phyloP scores from a whole-genome alignment of 495 filamentous ascomycete genomes.

The Aspergillus kassunensis region DNA sequence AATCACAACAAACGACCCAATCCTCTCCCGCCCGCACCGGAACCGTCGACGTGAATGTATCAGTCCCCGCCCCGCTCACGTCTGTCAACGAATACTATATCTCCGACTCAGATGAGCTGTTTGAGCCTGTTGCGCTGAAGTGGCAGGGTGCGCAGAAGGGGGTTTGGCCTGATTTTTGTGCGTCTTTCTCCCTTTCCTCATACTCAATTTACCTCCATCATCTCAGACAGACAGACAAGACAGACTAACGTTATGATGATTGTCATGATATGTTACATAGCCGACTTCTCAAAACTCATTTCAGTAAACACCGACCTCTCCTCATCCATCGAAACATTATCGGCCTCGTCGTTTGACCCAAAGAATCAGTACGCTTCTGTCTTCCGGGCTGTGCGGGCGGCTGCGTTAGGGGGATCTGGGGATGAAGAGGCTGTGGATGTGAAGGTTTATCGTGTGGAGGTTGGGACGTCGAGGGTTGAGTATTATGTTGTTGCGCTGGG shows the following conservation, averaged over 20 bases:
- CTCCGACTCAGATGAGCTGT: conserved; percentile 82
- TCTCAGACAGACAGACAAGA: too few species aligned
- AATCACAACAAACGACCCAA: conserved; percentile 24
- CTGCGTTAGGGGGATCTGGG: conserved; percentile 20
- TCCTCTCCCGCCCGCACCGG: conserved; percentile 44
- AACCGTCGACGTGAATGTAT: conserved; percentile 42
- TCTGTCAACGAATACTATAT: conserved; percentile 62
- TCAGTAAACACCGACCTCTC: conserved; percentile 31
- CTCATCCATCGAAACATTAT: conserved; percentile 31
- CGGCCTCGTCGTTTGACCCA: conserved; percentile 38
- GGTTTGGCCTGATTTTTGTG: conserved; percentile 60
- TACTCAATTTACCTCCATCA: conserved; percentile 1
- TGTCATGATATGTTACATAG: conserved; percentile 17
- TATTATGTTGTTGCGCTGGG: conserved; percentile 70
- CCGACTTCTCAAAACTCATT: conserved; percentile 37
- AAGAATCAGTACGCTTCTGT: conserved; percentile 32
- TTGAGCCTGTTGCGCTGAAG: conserved; percentile 65
- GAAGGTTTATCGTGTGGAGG: conserved; percentile 65
- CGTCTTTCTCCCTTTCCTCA: conserved; percentile 21
- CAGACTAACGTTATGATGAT: background rate
- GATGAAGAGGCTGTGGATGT: conserved; percentile 56
- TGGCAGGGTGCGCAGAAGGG: conserved; percentile 53
- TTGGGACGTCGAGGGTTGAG: conserved; percentile 60
- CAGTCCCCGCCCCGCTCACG: conserved; percentile 55
- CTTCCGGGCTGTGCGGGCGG: conserved; percentile 32